Base-by-base conservation (phyloP, 1,284 basidiomycete species). In the Microbotryum scabiosae region DNA sequence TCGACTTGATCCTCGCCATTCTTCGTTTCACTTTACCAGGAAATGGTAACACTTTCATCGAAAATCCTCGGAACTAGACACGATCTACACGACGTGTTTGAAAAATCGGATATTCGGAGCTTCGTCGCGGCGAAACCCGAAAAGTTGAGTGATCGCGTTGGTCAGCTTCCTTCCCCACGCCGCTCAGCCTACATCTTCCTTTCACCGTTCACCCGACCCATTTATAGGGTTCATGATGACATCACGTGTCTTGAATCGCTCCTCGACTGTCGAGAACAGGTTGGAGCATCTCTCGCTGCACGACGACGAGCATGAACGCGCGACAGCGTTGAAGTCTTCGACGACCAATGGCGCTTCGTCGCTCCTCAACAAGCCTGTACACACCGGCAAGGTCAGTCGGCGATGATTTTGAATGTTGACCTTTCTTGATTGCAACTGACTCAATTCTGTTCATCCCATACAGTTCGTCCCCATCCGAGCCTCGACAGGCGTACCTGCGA, bases 181-280 rank as follows among this genome's bases (percentile, higher is more conserved):
- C 36, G 36, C 36, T 41, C 36, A 10, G 16, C 36, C 36, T 30
- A 30, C 30, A 30, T 30, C 41, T 10, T 20, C 3, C n/a, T 41
- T 41, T 12, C 16, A 8, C 8, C 30, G 20, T 2, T 8, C 32
- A 25, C 20, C 51, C 32, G 18, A 16, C 20, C 18, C 2, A 21
- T 43, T 16, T 20, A n/a, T 7, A 6, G 18, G 12, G 9, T 7
- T 25, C 46, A 50, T 6, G 8, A 66, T 64, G 62, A 49, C 65
- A 9, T 62, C 62, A 14, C 57, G 65, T 1, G 58, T 67, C 2
- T 58, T 67, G 4, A 46, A 54, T 25, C 54, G 57, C 3, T 48
- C 57, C 1, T 60, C 57, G 1, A 62, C 62, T 2, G 60, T 67
- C 51, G 65, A 67, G 56, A 67, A 67, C 58, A 51, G 53, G 25